Percentiles rank a stretch among this genome's conserved stretches.
phyloP scores from a whole-genome alignment of 1,284 basidiomycete genomes.

The Ustilago trichophora region DNA sequence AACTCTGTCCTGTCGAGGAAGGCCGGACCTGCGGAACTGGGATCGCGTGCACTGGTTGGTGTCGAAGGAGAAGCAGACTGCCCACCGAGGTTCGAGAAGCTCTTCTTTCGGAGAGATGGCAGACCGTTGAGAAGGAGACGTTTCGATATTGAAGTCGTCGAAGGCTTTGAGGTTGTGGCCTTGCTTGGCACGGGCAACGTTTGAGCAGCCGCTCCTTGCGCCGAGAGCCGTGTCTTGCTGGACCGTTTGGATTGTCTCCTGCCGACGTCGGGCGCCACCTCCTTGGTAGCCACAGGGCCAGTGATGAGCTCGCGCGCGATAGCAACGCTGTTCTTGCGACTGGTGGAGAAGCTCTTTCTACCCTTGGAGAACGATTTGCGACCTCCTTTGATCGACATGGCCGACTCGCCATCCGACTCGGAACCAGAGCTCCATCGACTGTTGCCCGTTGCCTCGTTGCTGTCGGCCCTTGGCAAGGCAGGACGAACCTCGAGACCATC shows the following conservation, averaged over 20 bases:
- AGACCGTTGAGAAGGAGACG: constrained; percentile 27
- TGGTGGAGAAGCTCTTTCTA: constrained; percentile 35
- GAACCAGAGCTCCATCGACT: constrained; percentile 58
- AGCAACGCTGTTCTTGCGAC: constrained; percentile 38
- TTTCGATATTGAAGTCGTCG: constrained; percentile 16
- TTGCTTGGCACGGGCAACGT: neutral
- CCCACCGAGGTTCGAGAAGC: constrained; percentile 31
- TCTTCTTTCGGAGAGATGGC: constrained; percentile 48
- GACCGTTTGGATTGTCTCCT: constrained; percentile 15
- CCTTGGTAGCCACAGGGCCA: neutral
- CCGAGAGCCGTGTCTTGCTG: constrained; percentile 21
- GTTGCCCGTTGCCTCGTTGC: constrained; percentile 16
- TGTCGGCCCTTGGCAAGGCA: constrained; percentile 1
- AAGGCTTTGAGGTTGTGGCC: too few relatives aligned
- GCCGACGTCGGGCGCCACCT: constrained; percentile 5
- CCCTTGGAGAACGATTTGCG: constrained; percentile 36
- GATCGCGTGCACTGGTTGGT: constrained; percentile 9
- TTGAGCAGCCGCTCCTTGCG: neutral
- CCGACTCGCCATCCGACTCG: constrained; percentile 40
- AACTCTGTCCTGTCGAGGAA: constrained; percentile 20
- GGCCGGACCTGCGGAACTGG: constrained; percentile 11
- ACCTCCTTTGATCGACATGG: constrained; percentile 15
- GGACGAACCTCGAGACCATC: constrained; percentile 8
- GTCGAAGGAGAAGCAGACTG: constrained; percentile 25
- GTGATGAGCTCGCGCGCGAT: constrained; percentile 9